phyloP scores from a whole-genome alignment of 768 basidiomycete genomes.

The Boletellus ananiceps region DNA sequence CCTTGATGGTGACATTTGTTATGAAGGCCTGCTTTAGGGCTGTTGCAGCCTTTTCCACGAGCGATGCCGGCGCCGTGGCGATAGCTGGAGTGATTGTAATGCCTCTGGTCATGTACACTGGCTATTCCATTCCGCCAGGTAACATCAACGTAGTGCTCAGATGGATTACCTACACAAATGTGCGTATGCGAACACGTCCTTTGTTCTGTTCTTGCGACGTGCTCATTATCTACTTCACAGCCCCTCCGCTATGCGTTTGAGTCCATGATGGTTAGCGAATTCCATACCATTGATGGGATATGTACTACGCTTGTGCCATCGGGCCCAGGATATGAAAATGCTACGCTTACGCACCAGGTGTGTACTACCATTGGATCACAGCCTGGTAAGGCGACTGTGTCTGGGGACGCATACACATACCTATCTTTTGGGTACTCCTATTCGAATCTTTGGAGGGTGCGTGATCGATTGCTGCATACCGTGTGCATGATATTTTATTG shows the following conservation, averaged over 20 bases:
- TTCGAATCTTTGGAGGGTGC: slow-evolving; percentile 34
- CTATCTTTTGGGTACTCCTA: slow-evolving; percentile 27
- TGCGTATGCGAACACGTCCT: slow-evolving; percentile 35
- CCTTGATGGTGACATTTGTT: slow-evolving; percentile 49
- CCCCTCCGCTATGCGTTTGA: slow-evolving; percentile 27
- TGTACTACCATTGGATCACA: slow-evolving; percentile 41
- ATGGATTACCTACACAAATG: slow-evolving; percentile 20
- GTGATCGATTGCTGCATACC: slow-evolving; percentile 20
- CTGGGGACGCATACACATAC: slow-evolving; percentile 39
- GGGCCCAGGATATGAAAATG: slow-evolving; percentile 34
- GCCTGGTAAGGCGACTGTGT: slow-evolving; percentile 37
- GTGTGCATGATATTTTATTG: slow-evolving; percentile 6
- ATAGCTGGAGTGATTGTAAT: slow-evolving; percentile 32
- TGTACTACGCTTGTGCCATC: slow-evolving; percentile 31
- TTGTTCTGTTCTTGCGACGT: slow-evolving; percentile 27
- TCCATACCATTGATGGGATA: slow-evolving; percentile 35
- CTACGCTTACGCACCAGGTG: slow-evolving; percentile 34
- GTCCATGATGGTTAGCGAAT: slow-evolving; percentile 45
- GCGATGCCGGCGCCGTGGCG: slow-evolving; percentile 46
- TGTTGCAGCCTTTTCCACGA: slow-evolving; percentile 50
- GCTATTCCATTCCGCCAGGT: slow-evolving; percentile 30
- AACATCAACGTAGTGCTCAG: slow-evolving; percentile 11
- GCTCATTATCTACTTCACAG: slow-evolving; percentile 29
- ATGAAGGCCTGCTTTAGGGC: slow-evolving; percentile 76
- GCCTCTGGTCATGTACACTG: slow-evolving; percentile 40